These are phyloP conservation scores for Incumbomyces lentus DNA, from an alignment of 2,329 filamentous ascomycete species.

Conservation along the genomic window DNA sequence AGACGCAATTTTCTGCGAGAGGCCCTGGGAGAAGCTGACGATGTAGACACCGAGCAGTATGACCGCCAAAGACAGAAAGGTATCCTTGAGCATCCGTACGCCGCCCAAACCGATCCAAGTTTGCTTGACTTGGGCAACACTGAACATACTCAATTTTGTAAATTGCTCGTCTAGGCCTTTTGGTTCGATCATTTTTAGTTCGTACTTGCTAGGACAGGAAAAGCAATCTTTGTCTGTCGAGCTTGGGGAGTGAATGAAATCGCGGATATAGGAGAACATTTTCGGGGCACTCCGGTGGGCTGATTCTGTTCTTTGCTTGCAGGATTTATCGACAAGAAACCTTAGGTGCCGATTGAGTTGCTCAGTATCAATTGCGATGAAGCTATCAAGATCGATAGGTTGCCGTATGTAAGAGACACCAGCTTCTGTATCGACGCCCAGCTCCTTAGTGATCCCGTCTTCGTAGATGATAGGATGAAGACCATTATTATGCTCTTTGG, in stretches of 20 bases:
- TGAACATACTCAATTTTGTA: not conserved
- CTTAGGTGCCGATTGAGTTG: constrained; percentile 39
- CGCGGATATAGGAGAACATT: no score
- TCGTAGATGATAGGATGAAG: constrained; percentile 14
- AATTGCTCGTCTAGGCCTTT: not conserved
- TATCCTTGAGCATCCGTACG: not conserved
- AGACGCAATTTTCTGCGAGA: not conserved
- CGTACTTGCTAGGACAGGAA: not conserved
- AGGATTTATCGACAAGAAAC: constrained; percentile 23
- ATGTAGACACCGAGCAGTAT: not conserved
- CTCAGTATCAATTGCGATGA: constrained; percentile 36
- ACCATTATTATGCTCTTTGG: not conserved
- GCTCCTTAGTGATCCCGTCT: constrained; percentile 33
- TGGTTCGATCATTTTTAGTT: not conserved
- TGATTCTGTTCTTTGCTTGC: not conserved
- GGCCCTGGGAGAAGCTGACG: not conserved
- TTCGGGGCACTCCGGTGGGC: not conserved
- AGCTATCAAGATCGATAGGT: constrained; percentile 38
- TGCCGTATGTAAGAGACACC: constrained; percentile 19
- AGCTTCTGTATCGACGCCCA: not conserved
- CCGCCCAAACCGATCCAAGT: not conserved
- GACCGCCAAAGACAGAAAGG: not conserved
- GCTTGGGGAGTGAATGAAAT: no score
- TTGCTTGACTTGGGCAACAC: not conserved
- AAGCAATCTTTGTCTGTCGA: no score